A percentile compares a stretch with the other conserved stretches of the same genome.
Evolutionary conservation across 1,284 basidiomycete species (phyloP).

Genomic region (Cerioporus squamosus): DNA sequence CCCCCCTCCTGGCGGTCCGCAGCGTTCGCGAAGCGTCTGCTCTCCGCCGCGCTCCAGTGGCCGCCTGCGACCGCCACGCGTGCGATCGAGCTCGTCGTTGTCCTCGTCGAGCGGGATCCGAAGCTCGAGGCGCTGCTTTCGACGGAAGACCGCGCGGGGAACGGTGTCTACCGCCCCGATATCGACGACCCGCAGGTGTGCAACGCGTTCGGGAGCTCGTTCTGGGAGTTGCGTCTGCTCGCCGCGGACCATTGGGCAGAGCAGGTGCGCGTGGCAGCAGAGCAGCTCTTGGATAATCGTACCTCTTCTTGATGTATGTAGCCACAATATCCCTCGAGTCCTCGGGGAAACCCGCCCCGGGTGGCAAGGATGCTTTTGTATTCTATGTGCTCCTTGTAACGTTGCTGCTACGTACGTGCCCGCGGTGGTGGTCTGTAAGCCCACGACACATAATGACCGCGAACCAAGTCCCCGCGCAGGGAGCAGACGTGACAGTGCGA

Average conservation of each 20-base stretch:
- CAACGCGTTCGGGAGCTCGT: constrained; percentile 71
- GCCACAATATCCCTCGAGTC: neutral
- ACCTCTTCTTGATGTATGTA: constrained; percentile 18
- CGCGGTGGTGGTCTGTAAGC: neutral
- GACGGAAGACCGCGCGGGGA: constrained; percentile 82
- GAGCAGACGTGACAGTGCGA: too few relatives aligned
- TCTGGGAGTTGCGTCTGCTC: constrained; percentile 72
- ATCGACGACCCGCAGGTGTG: constrained; percentile 87
- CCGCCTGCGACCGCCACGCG: constrained; percentile 69
- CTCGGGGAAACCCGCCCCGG: too few relatives aligned
- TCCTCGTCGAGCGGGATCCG: constrained; percentile 76
- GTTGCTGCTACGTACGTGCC: neutral
- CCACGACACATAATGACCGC: too few relatives aligned
- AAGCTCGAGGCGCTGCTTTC: constrained; percentile 85
- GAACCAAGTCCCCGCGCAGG: too few relatives aligned
- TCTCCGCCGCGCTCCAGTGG: constrained; percentile 81
- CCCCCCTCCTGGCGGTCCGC: constrained; percentile 82
- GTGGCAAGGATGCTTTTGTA: too few relatives aligned
- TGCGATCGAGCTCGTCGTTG: constrained; percentile 73
- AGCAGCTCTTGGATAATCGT: constrained; percentile 18
- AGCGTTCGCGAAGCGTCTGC: constrained; percentile 91
- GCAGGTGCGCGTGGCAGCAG: constrained; percentile 52
- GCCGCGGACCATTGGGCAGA: constrained; percentile 63
- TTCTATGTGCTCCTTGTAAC: neutral
- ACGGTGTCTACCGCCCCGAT: constrained; percentile 83